Evolutionary conservation across 2,329 filamentous ascomycete species (phyloP).

Genomic region (Colletotrichum sp.): DNA sequence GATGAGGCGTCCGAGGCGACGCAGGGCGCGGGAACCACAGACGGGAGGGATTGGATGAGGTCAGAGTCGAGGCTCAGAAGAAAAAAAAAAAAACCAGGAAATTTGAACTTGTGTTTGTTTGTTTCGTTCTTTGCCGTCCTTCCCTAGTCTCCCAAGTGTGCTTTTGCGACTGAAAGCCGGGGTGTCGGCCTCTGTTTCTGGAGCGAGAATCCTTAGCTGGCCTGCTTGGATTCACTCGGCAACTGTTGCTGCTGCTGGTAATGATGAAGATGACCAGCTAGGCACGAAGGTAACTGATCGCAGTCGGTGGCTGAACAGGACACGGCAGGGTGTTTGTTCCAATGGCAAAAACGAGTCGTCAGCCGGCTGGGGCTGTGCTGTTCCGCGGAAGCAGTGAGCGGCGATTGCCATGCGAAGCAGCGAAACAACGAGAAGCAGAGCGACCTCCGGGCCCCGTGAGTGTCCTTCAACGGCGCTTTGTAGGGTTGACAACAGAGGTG

Average conservation of each 20-base stretch:
- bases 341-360: conserved; percentile 21
- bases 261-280: neutral
- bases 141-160: neutral
- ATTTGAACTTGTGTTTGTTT: neutral
- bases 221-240: neutral
- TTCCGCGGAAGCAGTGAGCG: neutral
- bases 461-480: neutral
- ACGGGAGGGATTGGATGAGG: neutral
- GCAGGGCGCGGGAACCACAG: neutral
- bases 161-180: neutral
- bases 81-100: neutral
- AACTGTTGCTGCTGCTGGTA: neutral
- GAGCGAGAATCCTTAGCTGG: neutral
- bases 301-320: neutral
- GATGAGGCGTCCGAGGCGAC: neutral
- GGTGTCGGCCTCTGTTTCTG: neutral
- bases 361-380: conserved; percentile 15
- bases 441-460: neutral
- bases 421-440: neutral
- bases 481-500: neutral
- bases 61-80: neutral
- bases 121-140: neutral
- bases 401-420: neutral
- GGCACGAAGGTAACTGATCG: neutral
- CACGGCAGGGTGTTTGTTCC: neutral